A percentile compares a stretch with the other conserved stretches of the same genome.
phyloP scores from a whole-genome alignment of 2,329 filamentous ascomycete genomes.

The Xylaria polymorpha region DNA sequence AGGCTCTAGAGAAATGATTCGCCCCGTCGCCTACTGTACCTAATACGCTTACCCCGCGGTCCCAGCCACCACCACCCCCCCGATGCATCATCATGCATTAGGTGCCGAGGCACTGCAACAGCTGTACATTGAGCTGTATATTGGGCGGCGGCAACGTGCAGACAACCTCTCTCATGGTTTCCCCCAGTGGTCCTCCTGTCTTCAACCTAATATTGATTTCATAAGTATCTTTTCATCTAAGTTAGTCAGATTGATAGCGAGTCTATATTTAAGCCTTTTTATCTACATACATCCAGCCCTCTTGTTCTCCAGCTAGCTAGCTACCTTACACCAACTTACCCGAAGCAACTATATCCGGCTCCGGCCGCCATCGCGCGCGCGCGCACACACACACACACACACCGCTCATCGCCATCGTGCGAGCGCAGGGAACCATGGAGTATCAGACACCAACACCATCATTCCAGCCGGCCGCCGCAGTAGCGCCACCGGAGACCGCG shows the following conservation, averaged over 20 bases:
- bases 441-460: conserved; percentile 30
- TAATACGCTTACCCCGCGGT: conserved; percentile 26
- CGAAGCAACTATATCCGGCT: not conserved
- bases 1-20: conserved; percentile 6
- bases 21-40: not conserved
- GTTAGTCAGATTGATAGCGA: not conserved
- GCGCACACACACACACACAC: not conserved
- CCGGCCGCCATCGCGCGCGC: not conserved
- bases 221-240: not conserved
- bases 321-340: not conserved
- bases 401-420: not conserved
- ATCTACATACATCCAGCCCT: not conserved
- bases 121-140: conserved; percentile 17
- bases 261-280: not conserved
- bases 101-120: conserved; percentile 10
- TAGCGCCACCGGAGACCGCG: conserved; percentile 1
- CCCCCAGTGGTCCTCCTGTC: not conserved
- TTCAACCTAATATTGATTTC: not conserved
- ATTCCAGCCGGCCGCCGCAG: conserved; percentile 14
- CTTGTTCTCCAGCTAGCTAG: not conserved
- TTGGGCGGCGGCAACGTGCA: conserved; percentile 25
- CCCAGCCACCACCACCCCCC: conserved; percentile 25
- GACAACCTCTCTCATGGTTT: conserved; percentile 6
- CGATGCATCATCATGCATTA: conserved; percentile 28
- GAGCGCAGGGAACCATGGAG: conserved; percentile 11